Base-by-base conservation (phyloP, 768 basidiomycete genomes). In the Lepiota brunneoincarnata region DNA sequence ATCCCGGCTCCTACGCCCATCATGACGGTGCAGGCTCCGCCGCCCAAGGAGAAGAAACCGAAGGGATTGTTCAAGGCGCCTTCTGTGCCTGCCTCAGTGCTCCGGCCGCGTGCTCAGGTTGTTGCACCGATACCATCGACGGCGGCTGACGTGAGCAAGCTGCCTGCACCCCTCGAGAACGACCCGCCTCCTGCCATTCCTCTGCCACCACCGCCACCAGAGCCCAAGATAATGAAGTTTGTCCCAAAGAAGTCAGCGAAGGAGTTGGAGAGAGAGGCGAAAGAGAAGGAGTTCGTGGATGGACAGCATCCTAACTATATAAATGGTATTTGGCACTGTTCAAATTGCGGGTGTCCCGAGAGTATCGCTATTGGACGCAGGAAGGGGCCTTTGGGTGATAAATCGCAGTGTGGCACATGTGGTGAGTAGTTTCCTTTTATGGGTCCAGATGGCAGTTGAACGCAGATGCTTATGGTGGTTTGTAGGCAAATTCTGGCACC, bases 321-420 rank as follows among this genome's bases (percentile, higher is more conserved):
- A 64, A 75, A 93, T 59, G 92, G 91, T 1, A 78, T 90, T 3
- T 97, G 94, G 94, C 91, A 93, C 71, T 98, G 94, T 65, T 93
- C 91, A 17, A 96, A 93, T 64, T 97, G 92, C 62, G 94, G 94
- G 4, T 90, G 90, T 65, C 94, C 94, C 0, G 93, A 92, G 64
- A 83, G 73, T 61, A 85, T 96, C 54, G 91, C 92, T 2, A 74
- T 93, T 39, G 93, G 93, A 2, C 74, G 91, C 57, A 77, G 93
- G 60, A 95, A 95, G 63, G 93, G 95, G 1, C 93, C 92, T 1
- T 73, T 93, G 43, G 94, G 94, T 6, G 86, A 91, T 64, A 93
- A 93, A 67, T 88, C 85, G 2, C 89, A 96, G 67, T 98, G 94
- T 69, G 91, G 91, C 28, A 78, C 83, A n/a, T 97, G 94, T 70